A percentile compares a stretch with the other conserved stretches of the same genome.
These are phyloP conservation scores for Eucalyptus dawsonii DNA, from an alignment of 345 rosid species.

Conservation along the genomic window DNA sequence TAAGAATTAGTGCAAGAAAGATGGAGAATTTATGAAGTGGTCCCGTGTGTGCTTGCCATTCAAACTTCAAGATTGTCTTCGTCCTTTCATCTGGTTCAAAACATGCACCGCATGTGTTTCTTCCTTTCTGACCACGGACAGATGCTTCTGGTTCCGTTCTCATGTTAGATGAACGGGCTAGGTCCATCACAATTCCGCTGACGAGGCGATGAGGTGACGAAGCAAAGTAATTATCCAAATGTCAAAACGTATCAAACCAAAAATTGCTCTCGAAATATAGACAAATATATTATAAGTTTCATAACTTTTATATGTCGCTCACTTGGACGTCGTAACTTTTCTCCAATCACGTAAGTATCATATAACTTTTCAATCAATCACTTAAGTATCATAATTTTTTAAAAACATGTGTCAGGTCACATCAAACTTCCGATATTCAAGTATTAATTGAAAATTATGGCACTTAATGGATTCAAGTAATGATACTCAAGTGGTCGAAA, in stretches of 20 bases:
- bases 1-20: background rate
- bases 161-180: background rate
- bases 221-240: background rate
- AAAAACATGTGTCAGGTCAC: accelerated
- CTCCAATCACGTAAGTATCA: accelerated
- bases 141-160: background rate
- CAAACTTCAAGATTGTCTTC: background rate
- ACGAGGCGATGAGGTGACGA: accelerated
- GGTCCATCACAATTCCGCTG: background rate
- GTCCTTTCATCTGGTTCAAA: background rate
- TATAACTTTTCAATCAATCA: no score
- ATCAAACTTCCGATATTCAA: no score
- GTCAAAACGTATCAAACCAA: background rate
- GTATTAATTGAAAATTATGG: no score
- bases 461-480: accelerated
- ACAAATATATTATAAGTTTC: no score
- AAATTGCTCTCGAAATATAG: background rate
- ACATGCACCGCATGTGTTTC: background rate
- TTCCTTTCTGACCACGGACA: background rate
- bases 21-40: background rate
- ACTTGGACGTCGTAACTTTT: accelerated
- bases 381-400: background rate
- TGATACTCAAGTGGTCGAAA: accelerated
- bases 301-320: no score
- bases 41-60: background rate